Evolutionary conservation across 345 rosid species (phyloP).

Genomic region (Tarenaya hassleriana): DNA sequence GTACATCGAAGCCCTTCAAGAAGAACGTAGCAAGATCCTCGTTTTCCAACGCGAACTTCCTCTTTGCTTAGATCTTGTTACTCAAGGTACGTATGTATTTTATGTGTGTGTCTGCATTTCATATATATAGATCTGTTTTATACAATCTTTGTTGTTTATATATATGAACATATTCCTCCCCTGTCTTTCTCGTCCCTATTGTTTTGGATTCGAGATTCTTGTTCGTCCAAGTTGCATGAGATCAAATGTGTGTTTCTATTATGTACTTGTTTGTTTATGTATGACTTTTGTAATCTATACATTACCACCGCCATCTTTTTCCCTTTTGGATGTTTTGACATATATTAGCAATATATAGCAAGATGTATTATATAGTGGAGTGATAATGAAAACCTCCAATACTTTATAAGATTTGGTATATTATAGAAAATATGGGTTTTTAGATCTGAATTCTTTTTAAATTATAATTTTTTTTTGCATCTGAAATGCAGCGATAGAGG

Average conservation of each 20-base stretch:
- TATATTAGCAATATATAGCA: background rate
- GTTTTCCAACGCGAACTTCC: constrained; percentile 96
- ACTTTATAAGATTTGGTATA: no score
- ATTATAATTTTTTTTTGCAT: background rate
- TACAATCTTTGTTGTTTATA: background rate
- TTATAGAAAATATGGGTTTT: no score
- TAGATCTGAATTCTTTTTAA: background rate
- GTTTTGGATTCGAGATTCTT: no score
- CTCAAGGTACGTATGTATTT: constrained; percentile 44
- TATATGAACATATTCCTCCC: background rate
- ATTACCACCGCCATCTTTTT: no score
- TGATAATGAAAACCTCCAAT: no score
- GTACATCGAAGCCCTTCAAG: constrained; percentile 70
- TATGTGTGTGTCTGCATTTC: constrained; percentile 7
- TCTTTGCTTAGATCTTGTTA: constrained; percentile 85
- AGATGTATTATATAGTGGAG: background rate
- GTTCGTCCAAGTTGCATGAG: no score
- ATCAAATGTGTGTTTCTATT: no score
- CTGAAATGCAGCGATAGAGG: constrained; percentile 61
- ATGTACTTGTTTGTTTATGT: no score
- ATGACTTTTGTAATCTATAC: no score
- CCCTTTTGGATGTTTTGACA: no score
- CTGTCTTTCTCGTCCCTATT: no score
- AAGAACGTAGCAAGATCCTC: constrained; percentile 77
- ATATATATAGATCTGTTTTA: background rate